These are phyloP conservation scores for Scedosporium aurantiacum DNA, from an alignment of 2,329 filamentous ascomycete genomes.

Conservation along the genomic window DNA sequence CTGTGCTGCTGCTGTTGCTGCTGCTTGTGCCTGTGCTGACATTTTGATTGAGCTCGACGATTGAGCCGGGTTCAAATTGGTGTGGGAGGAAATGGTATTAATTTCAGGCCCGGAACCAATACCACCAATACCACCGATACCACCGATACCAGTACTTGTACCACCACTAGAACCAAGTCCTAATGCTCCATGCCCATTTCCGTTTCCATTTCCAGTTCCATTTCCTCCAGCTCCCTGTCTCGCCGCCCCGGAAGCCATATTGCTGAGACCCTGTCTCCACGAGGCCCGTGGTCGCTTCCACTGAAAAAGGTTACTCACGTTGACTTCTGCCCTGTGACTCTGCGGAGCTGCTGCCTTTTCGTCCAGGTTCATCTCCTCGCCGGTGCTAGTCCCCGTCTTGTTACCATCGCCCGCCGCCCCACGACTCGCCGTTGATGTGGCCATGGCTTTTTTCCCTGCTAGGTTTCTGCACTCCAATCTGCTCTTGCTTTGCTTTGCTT, in stretches of 20 bases:
- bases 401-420: background rate
- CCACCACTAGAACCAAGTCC: background rate
- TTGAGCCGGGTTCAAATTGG: background rate
- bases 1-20: background rate
- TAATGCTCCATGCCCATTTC: background rate
- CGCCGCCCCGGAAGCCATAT: background rate
- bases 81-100: constrained; percentile 1
- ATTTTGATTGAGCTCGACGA: background rate
- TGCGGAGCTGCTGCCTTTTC: background rate
- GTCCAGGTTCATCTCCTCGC: constrained; percentile 1
- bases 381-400: background rate
- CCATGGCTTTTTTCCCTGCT: background rate
- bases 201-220: background rate
- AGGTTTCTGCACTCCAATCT: background rate
- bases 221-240: background rate
- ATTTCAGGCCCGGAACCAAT: background rate
- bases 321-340: background rate
- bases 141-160: background rate
- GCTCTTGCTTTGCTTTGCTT: background rate
- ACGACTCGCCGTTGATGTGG: constrained; percentile 3
- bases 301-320: constrained; percentile 4
- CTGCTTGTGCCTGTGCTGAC: background rate
- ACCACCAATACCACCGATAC: background rate
- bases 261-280: background rate
- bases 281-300: constrained; percentile 6